Conservation (phyloP, 805 yeast species). For the Schizosaccharomyces cryophilus region DNA sequence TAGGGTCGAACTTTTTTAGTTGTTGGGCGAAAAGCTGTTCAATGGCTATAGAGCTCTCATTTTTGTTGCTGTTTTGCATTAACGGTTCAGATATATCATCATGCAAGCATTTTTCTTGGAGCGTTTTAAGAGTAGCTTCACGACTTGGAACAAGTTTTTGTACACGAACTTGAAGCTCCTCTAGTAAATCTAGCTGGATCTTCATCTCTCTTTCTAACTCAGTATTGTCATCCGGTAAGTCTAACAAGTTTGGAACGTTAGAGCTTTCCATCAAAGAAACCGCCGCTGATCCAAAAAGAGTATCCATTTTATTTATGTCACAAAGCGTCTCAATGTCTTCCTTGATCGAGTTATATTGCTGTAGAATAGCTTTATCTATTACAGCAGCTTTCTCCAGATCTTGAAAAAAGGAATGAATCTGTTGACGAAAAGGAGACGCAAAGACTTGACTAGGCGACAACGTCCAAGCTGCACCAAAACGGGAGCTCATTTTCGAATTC, state of each 20-base stretch:
- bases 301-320: not conserved
- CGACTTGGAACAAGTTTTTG: not conserved
- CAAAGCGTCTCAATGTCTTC: not conserved
- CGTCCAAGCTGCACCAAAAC: not conserved
- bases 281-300: not conserved
- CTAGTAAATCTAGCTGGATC: not conserved
- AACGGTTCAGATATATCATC: not conserved
- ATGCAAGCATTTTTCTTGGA: not conserved
- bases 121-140: not conserved
- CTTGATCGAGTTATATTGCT: not conserved
- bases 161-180: not conserved
- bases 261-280: not conserved
- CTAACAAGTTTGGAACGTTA: not conserved
- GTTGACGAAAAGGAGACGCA: too few relatives aligned
- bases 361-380: not conserved
- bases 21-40: not conserved
- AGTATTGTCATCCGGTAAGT: not conserved
- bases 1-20: not conserved
- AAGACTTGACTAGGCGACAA: not conserved
- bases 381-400: too few relatives aligned
- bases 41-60: not conserved
- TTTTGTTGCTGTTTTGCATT: not conserved
- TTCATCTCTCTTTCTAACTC: not conserved
- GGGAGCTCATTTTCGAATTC: not conserved
- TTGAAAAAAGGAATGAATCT: too few relatives aligned